Base-by-base conservation (phyloP, 495 filamentous ascomycete species). In the Tuber microsphaerosporum region DNA sequence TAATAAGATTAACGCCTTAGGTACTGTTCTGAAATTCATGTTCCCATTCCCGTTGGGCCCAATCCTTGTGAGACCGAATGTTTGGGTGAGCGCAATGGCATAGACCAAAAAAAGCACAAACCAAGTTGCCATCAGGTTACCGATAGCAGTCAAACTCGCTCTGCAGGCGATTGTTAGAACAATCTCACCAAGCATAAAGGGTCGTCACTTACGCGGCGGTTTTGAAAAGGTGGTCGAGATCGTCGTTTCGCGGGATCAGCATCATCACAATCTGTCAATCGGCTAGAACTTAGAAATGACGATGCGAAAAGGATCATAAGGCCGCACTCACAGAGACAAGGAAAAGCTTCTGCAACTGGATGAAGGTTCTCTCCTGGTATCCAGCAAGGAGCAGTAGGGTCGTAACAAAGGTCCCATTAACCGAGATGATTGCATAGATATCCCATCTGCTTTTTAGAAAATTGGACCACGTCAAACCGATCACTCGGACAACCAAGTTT, bases 171-270 rank as follows among this genome's bases (percentile, higher is more conserved):
- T 42, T 20, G 43, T 80, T 71, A 80, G 77, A 69, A 71, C 22
- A 9, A 48, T 12, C 46, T 69, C 9, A 71, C 34, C 68, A 31
- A 9, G 17, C 22, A 26, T 22, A 22, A n/a, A 43, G 16, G 26
- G 22, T n/a, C 39, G n/a, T 20, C 56, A 77, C 79, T 81, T 14
- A 81, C 74, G 95, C 96, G 3, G 96, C 96, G 22, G 95, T 99
- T 85, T 99, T 99, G 89, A 98, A 99, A 9, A 99, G 90, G 83
- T 99, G 95, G 82, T 99, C 95, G 17, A 99, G 90, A 70, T 97
- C 94, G 78, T 99, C 95, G 84, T 98, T 99, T 9, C 95, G 89
- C 16, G 95, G 95, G 74, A 99, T 99, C 69, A 99, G 89, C 75
- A 99, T 86, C 34, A 98, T 88, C 1, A 95, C 90, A 75, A 98